Base-by-base conservation (phyloP, 495 filamentous ascomycete species). In the Hypomontagnella submonticulosa region DNA sequence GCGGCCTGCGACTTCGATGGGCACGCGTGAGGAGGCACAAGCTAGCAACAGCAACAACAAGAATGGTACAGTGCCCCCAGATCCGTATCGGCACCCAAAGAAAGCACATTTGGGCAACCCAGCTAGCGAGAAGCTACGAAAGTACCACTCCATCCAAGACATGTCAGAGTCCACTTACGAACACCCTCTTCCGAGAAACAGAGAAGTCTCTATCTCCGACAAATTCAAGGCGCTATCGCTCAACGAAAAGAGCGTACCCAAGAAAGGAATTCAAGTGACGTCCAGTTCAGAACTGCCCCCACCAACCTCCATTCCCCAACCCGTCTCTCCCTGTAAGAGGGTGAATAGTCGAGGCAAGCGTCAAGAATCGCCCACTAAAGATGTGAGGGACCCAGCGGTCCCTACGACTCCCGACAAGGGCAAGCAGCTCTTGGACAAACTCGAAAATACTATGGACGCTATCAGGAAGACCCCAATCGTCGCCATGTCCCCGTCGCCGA, bases 61-160 rank as follows among this genome's bases (percentile, higher is more conserved):
- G 85, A 90, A 92, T 83, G 91, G 91, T 93, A 92, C 73, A 86
- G 78, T 64, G 51, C 61, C 71, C 65, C 68, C 55, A 23, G 19
- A 49, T 20, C 16, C 48, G 58, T 44, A 50, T 56, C 59, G 58
- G 46, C 58, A 61, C 72, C 68, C 72, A 66, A 70, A 69, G 68
- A 75, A 65, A 69, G 40, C 50, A 16, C 57, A 11, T 55, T 69
- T 41, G 50, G 20, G 16, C 36, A 67, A 43, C 12, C 30, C 67
- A 12, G 66, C 47, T 38, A 46, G 33, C 47, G 72, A 67, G 34
- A 76, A 68, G 57, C 32, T 75, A 16, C 69, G 75, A 16, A 53
- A 48, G n/a, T 37, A 65, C 19, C 44, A 69, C 15, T 76, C 77
- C 27, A 51, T 65, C 9, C 74, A 73, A 63, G 68, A 69, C 32